phyloP scores from a whole-genome alignment of 2,329 filamentous ascomycete genomes.

The Scedosporium apiospermum region DNA sequence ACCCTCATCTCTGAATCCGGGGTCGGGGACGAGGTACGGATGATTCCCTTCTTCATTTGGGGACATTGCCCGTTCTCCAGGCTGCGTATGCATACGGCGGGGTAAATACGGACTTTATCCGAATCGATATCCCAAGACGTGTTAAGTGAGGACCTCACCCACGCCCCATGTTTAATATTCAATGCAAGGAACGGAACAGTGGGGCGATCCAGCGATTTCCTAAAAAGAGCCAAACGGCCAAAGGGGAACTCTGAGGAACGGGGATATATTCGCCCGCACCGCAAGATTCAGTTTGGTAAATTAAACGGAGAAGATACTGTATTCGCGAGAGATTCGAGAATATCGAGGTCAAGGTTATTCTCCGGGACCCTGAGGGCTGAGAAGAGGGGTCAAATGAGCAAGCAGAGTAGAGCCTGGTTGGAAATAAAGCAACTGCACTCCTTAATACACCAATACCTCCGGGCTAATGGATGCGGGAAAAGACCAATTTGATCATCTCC shows the following conservation, averaged over 20 bases:
- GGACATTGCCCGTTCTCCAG: not conserved
- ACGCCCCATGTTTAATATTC: conserved; percentile 3
- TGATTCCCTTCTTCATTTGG: not conserved
- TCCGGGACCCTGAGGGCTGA: not conserved
- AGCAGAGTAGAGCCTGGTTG: not conserved
- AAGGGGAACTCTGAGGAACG: not conserved
- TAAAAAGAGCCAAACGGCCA: not conserved
- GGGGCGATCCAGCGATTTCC: not conserved
- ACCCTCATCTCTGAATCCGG: not conserved
- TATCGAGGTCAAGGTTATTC: not conserved
- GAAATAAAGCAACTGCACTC: not conserved
- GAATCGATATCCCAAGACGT: not conserved
- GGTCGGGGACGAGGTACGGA: not conserved
- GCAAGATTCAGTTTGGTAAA: not conserved
- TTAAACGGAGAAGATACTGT: not conserved
- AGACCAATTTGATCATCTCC: not conserved
- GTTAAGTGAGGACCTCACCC: not conserved
- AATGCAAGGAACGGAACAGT: conserved; percentile 1
- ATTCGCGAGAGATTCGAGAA: not conserved
- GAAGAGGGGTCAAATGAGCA: not conserved
- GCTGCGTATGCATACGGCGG: not conserved
- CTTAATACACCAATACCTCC: not conserved
- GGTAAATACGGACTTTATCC: not conserved
- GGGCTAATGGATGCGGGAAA: not conserved
- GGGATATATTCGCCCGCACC: not conserved